phyloP scores from a whole-genome alignment of 371 early-diverging fungal species.

The Haplosporangium sp. region DNA sequence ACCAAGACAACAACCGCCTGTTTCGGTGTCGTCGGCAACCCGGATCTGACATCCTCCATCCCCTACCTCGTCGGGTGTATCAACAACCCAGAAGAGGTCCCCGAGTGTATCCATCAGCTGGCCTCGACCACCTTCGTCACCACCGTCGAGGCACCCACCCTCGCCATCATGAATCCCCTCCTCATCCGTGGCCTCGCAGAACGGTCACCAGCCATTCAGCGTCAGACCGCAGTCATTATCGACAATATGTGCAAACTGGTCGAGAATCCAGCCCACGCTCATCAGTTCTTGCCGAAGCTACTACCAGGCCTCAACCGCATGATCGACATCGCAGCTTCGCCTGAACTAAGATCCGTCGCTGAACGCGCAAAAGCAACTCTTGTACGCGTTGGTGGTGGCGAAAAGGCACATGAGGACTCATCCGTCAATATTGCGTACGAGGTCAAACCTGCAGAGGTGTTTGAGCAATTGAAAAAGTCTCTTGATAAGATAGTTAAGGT shows the following conservation, averaged over 20 bases:
- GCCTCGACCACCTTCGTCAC: constrained; percentile 79
- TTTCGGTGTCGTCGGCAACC: constrained; percentile 63
- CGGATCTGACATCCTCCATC: constrained; percentile 72
- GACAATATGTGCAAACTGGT: constrained; percentile 88
- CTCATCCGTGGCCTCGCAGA: constrained; percentile 79
- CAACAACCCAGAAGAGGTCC: constrained; percentile 70
- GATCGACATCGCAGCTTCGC: constrained; percentile 80
- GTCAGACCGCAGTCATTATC: constrained; percentile 83
- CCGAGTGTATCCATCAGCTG: constrained; percentile 69
- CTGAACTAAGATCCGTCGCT: constrained; percentile 78
- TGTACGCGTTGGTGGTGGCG: constrained; percentile 64
- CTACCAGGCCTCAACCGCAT: constrained; percentile 80
- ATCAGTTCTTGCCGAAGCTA: constrained; percentile 81
- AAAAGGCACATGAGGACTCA: constrained; percentile 33
- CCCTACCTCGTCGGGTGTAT: constrained; percentile 69
- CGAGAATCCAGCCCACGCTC: constrained; percentile 78
- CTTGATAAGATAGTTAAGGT: constrained; percentile 19
- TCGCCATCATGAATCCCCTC: constrained; percentile 83
- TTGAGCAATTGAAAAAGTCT: constrained; percentile 15
- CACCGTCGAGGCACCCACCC: constrained; percentile 79
- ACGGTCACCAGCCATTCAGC: constrained; percentile 71
- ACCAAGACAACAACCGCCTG: constrained; percentile 40
- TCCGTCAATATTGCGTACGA: constrained; percentile 31
- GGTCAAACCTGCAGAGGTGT: constrained; percentile 33
- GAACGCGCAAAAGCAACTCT: constrained; percentile 64